A percentile compares a stretch with the other conserved stretches of the same genome.
phyloP scores from a whole-genome alignment of 768 basidiomycete species.

The Phaffia australis region DNA sequence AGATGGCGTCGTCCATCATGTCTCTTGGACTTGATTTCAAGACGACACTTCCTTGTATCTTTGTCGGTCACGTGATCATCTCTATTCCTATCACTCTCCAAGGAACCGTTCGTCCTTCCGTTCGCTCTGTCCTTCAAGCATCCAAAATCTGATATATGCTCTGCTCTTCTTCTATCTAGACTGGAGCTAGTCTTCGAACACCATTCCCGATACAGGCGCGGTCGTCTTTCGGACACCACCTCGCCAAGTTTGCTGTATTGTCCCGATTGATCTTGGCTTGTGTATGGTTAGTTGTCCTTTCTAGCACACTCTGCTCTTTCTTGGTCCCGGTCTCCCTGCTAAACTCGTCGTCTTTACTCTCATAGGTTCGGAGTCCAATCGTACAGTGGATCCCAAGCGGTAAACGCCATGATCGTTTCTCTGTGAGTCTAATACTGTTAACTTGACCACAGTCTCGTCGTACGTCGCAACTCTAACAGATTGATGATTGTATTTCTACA shows the following conservation, averaged over 20 bases:
- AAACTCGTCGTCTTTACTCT: too few relatives aligned
- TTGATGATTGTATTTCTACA: slow-evolving; percentile 11
- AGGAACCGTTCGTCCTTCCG: background rate
- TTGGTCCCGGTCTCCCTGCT: too few relatives aligned
- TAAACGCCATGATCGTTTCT: background rate
- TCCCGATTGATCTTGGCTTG: slow-evolving; percentile 22
- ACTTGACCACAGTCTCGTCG: background rate
- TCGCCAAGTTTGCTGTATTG: slow-evolving; percentile 20
- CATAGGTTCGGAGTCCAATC: slow-evolving; percentile 19
- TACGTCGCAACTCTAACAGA: slow-evolving; percentile 4
- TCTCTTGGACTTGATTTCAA: slow-evolving; percentile 1
- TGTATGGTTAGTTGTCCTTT: background rate
- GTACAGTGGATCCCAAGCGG: slow-evolving; percentile 14
- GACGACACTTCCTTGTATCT: slow-evolving; percentile 4
- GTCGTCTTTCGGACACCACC: slow-evolving; percentile 20
- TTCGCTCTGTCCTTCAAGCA: background rate
- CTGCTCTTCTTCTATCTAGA: background rate
- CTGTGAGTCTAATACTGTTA: background rate
- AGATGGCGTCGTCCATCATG: slow-evolving; percentile 17
- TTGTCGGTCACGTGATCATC: slow-evolving; percentile 22
- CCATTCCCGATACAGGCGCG: slow-evolving; percentile 24
- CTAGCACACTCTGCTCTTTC: too few relatives aligned
- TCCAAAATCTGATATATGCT: background rate
- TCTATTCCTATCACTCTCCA: slow-evolving; percentile 20
- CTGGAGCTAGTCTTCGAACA: slow-evolving; percentile 17